A percentile compares a stretch with the other conserved stretches of the same genome.
phyloP scores from a whole-genome alignment of 768 basidiomycete species.

The Cystoderma amianthinum region DNA sequence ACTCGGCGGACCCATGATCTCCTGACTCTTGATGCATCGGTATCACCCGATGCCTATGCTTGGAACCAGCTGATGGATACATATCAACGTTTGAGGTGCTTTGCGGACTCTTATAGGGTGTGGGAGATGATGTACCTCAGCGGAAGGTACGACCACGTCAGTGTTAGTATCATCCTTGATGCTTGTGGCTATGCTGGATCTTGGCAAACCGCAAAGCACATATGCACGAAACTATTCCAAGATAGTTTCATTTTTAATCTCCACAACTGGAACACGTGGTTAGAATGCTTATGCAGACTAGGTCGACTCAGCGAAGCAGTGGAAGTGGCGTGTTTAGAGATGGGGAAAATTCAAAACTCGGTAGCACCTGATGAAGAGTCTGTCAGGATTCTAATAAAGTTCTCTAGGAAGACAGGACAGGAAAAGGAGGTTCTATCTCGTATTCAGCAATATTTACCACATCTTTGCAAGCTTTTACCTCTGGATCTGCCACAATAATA shows the following conservation, averaged over 20 bases:
- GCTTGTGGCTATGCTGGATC: constrained; percentile 65
- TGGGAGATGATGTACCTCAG: constrained; percentile 71
- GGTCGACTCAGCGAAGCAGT: constrained; percentile 62
- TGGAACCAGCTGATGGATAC: constrained; percentile 89
- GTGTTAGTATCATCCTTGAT: constrained; percentile 81
- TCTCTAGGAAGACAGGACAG: constrained; percentile 35
- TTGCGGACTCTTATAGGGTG: constrained; percentile 63
- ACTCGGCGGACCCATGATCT: constrained; percentile 66
- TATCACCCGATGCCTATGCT: constrained; percentile 61
- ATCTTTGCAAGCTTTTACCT: constrained; percentile 25
- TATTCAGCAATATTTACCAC: constrained; percentile 32
- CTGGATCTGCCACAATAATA: constrained; percentile 14
- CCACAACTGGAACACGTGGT: constrained; percentile 74
- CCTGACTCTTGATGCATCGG: constrained; percentile 71
- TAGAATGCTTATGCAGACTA: constrained; percentile 82
- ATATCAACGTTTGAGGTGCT: constrained; percentile 74
- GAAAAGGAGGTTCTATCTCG: constrained; percentile 38
- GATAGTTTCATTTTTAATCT: constrained; percentile 47
- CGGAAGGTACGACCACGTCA: constrained; percentile 51
- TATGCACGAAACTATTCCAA: constrained; percentile 44
- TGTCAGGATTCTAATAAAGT: constrained; percentile 46
- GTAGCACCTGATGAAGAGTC: constrained; percentile 43
- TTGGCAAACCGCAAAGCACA: constrained; percentile 41
- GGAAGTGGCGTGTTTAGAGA: constrained; percentile 55
- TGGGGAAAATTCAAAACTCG: constrained; percentile 40